Base-by-base conservation (phyloP, 345 rosid genomes). In the Syzygium jambos region DNA sequence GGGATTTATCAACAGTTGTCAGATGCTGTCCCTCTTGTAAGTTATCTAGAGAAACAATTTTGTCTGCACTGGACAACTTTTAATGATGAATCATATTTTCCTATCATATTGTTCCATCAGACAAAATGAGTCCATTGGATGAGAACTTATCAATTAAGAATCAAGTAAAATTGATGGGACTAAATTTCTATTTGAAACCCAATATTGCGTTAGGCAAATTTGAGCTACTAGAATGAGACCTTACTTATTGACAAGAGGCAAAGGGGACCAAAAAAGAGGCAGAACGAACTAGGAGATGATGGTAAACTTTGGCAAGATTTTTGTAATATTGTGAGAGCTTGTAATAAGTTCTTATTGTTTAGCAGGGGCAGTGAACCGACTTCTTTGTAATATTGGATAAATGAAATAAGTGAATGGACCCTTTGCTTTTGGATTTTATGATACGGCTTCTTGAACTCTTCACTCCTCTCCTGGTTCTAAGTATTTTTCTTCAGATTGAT, bases 321-420 rank as follows among this genome's bases (percentile, higher is more conserved):
- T 73, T 73, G 49, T 34, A 0, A 19, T 55, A 55, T 73, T 73
- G 82, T 0, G 38, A 38, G 4, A 73, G 27, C 49, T 73, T 38
- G 82, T 73, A 38, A 49, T 19, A 68, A 68, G 78, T 2, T 68
- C 46, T 68, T 34, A 68, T 16, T 68, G 78, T 68, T 4, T 17
- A 0, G 0, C 4, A 34, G 0, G 6, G 0, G 46, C 46, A 34
- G 41, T 68, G 46, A 0, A 34, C 46, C 5, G 78, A 34, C 78
- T 1, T 34, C 25, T 1, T 68, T 68, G 17, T 68, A 3, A 34
- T 68, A 34, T 9, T 68, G 22, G 68, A 59, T 68, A 38, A 68
- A 34, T 1, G 23, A 68, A 68, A 68, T 30, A 4, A 34, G 43
- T 68, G 78, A 68, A 0, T 0, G 13, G 78, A 0, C 0, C 43